phyloP scores from a whole-genome alignment of 306 rosid species.

The Ammopiptanthus mongolicus region DNA sequence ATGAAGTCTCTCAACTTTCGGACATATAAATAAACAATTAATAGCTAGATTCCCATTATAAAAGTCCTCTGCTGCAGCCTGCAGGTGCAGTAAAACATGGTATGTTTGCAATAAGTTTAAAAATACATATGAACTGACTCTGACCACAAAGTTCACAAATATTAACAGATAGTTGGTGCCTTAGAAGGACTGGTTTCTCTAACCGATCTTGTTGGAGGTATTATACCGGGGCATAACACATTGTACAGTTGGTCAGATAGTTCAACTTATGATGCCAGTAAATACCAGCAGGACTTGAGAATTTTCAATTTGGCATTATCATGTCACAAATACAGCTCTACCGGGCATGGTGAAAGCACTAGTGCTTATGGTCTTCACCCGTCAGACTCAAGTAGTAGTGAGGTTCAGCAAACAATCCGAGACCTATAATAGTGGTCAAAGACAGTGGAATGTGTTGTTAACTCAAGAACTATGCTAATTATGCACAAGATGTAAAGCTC shows the following conservation, averaged over 20 bases:
- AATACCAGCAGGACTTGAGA: slow-evolving; percentile 19
- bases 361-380: slow-evolving; percentile 15
- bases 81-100: background rate
- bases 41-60: background rate
- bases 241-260: slow-evolving; percentile 21
- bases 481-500: background rate
- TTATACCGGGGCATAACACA: slow-evolving; percentile 20
- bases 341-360: background rate
- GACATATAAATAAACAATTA: background rate
- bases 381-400: slow-evolving; percentile 21
- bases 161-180: slow-evolving; percentile 40
- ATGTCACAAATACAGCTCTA: background rate
- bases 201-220: slow-evolving; percentile 28
- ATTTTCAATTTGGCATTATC: slow-evolving; percentile 18
- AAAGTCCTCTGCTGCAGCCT: background rate
- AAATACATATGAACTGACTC: background rate
- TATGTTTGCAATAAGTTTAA: background rate
- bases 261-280: slow-evolving; percentile 18
- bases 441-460: background rate
- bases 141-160: background rate
- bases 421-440: background rate
- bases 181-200: slow-evolving; percentile 48
- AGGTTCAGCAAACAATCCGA: slow-evolving; percentile 18
- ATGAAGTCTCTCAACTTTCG: background rate
- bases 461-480: background rate